A percentile compares a stretch with the other conserved stretches of the same genome.
Evolutionary conservation across 331 rosid species (phyloP).

Genomic region (Malus hybrid): DNA sequence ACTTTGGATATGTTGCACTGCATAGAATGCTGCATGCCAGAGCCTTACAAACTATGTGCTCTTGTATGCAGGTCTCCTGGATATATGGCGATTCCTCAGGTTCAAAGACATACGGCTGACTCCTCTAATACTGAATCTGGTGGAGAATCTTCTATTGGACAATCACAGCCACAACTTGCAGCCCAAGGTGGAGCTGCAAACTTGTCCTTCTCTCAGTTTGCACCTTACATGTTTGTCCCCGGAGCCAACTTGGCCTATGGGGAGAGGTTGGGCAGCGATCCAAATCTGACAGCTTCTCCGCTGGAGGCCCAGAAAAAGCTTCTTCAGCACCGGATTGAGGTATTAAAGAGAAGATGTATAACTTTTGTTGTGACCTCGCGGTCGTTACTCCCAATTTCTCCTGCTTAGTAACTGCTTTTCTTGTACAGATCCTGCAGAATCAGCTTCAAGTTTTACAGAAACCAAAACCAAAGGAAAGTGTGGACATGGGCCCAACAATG

Average conservation of each 20-base stretch:
- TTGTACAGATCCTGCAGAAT: conserved; percentile 47
- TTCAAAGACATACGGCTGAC: conserved; percentile 33
- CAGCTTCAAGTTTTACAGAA: conserved; percentile 53
- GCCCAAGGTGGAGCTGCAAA: conserved; percentile 46
- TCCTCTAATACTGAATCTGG: conserved; percentile 23
- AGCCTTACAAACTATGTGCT: conserved; percentile 3
- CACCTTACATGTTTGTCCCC: conserved; percentile 40
- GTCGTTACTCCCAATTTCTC: neutral
- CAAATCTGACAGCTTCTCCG: conserved; percentile 24
- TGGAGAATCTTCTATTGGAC: conserved; percentile 44
- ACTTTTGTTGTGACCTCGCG: neutral
- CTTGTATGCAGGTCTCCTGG: conserved; percentile 57
- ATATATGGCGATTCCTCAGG: conserved; percentile 42
- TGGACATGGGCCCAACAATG: conserved; percentile 7
- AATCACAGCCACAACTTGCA: conserved; percentile 27
- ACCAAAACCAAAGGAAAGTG: conserved; percentile 21
- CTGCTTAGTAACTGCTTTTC: neutral
- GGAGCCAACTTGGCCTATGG: conserved; percentile 26
- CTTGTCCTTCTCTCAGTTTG: conserved; percentile 38
- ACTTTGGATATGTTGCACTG: neutral
- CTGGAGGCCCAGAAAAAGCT: conserved; percentile 56
- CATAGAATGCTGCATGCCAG: neutral
- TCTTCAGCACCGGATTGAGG: conserved; percentile 67
- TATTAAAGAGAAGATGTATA: conserved; percentile 9
- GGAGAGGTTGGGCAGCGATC: conserved; percentile 23